phyloP scores from a whole-genome alignment of 768 basidiomycete species.

The Boletales sp. region DNA sequence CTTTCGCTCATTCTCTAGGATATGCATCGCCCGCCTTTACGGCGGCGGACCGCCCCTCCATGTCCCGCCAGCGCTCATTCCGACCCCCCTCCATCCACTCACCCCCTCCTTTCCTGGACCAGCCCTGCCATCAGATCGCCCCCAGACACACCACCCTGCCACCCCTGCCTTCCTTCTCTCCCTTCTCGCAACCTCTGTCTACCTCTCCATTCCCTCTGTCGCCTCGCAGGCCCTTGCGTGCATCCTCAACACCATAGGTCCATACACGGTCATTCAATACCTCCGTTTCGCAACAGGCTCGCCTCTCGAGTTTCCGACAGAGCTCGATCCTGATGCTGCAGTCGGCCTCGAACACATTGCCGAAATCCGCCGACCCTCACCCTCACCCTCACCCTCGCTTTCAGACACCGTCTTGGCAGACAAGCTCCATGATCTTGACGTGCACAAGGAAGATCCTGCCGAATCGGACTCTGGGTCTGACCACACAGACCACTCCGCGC shows the following conservation, averaged over 20 bases:
- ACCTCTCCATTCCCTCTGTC: constrained; percentile 76
- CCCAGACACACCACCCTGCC: constrained; percentile 64
- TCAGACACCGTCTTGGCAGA: constrained; percentile 25
- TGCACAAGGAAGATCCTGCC: constrained; percentile 36
- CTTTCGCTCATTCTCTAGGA: constrained; percentile 39
- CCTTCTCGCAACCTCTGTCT: constrained; percentile 81
- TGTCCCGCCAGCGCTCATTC: constrained; percentile 60
- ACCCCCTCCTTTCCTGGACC: constrained; percentile 56
- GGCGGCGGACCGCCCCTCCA: constrained; percentile 78
- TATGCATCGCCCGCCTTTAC: constrained; percentile 85
- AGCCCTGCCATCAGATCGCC: constrained; percentile 26
- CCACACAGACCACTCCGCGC: constrained; percentile 11
- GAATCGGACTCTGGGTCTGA: constrained; percentile 32
- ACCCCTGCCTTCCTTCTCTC: constrained; percentile 81
- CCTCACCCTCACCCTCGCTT: constrained; percentile 11
- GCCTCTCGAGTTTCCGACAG: constrained; percentile 44
- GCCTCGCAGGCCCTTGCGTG: constrained; percentile 71
- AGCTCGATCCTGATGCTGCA: constrained; percentile 54
- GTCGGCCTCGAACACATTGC: constrained; percentile 71
- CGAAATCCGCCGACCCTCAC: constrained; percentile 39
- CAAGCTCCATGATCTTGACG: constrained; percentile 28
- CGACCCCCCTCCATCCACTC: constrained; percentile 65
- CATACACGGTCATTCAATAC: constrained; percentile 72
- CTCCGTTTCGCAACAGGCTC: constrained; percentile 80
- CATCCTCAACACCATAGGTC: constrained; percentile 73